Evolutionary conservation across 352 stramenopile genomes (phyloP), one percentile per base, ranked within the genome.

Genomic region (Globisporangium carolinianum): DNA sequence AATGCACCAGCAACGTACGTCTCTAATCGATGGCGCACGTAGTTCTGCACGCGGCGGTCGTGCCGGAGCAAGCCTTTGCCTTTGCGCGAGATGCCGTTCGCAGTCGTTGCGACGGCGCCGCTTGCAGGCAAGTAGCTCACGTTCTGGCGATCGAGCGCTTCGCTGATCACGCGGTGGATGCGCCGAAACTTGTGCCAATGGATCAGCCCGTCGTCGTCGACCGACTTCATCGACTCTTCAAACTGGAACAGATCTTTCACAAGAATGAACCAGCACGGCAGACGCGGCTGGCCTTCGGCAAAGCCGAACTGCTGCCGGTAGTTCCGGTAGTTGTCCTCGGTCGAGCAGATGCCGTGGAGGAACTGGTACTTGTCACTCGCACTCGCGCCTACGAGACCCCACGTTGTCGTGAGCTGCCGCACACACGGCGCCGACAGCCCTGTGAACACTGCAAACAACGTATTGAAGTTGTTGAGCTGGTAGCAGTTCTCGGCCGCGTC

Each of bases 391-490:
- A 95, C 77, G 6, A 95, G 66, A 5, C 79, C 81, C 86, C 86
- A 95, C 41, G 86, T 94, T 17, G 83, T 92, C 47, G 78, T 87
- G 10, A 95, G 75, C 58, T 93, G 83, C 1, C 84, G 77, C 55
- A 94, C 87, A 51, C 82, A 94, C 8, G 86, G 86, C 36, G 83
- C 82, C 4, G 79, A 91, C 3, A 95, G 63, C 6, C 83, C 86
- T 24, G 79, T 92, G 14, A 76, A 78, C 55, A 95, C 70, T 67
- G 93, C 83, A 50, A 93, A 93, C 9, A 92, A 62, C n/a, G 83
- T 88, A 64, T 95, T 94, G 55, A 95, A 95, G 70, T 92, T 95
- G 71, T 92, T 91, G 68, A 95, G 78, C 53, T 88, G 81, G 55
- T 87, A 79, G 62, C 86, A 94, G 32, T 84, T 80, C 46, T 94